Evolutionary conservation across 306 rosid species (phyloP).

Genomic region (Medicago ruthenica): DNA sequence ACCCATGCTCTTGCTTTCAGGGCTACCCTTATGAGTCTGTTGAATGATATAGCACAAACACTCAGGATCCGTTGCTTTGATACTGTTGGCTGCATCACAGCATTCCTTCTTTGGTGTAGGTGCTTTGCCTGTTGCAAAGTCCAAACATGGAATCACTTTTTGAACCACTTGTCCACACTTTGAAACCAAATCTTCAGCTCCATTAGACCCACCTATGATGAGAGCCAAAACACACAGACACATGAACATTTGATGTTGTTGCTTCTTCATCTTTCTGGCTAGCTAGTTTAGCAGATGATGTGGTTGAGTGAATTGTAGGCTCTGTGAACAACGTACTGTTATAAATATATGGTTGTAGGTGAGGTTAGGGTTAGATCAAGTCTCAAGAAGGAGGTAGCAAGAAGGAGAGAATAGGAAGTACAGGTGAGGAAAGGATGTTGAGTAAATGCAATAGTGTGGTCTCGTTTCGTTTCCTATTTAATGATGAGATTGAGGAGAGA

Average conservation of each 20-base stretch:
- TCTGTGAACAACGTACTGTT: too few relatives aligned
- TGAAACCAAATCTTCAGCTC: constrained; percentile 28
- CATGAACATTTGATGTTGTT: background rate
- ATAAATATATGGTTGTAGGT: too few relatives aligned
- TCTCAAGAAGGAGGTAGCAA: too few relatives aligned
- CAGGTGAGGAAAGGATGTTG: background rate
- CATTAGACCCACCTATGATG: background rate
- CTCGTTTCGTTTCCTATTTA: constrained; percentile 25
- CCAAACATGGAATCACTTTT: constrained; percentile 64
- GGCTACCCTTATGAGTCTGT: constrained; percentile 63
- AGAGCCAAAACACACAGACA: constrained; percentile 1
- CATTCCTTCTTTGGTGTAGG: constrained; percentile 64
- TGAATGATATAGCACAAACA: constrained; percentile 79
- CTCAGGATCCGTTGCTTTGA: constrained; percentile 63
- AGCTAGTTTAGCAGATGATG: too few relatives aligned
- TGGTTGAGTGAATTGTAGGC: too few relatives aligned
- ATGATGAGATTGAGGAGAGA: background rate
- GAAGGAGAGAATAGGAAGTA: too few relatives aligned
- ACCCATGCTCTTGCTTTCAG: constrained; percentile 58
- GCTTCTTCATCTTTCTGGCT: background rate
- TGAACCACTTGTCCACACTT: constrained; percentile 53
- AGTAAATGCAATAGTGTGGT: background rate
- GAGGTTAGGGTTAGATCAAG: too few relatives aligned
- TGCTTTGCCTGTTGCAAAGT: constrained; percentile 63
- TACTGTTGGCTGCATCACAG: constrained; percentile 53